Evolutionary conservation across 2,329 filamentous ascomycete genomes (phyloP).

Genomic region (Conoideocrella luteorostrata): DNA sequence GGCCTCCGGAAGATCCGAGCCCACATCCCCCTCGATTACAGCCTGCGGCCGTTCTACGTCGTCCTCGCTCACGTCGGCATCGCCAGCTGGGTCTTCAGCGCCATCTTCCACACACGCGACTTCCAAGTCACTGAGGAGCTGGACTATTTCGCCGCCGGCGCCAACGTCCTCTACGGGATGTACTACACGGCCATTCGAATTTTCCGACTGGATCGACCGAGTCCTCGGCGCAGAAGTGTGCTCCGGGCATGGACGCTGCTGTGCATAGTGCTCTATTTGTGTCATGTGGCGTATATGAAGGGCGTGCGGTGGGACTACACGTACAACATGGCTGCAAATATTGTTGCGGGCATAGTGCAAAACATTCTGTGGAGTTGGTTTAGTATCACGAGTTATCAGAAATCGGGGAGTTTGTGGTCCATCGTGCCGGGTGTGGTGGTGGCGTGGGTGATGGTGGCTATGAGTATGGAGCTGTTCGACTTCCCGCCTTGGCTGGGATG

Average conservation of each 20-base stretch:
- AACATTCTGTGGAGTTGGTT: slow-evolving; percentile 85
- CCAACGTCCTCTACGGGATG: slow-evolving; percentile 81
- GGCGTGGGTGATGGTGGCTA: slow-evolving; percentile 83
- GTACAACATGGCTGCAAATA: slow-evolving; percentile 97
- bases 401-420: slow-evolving; percentile 69
- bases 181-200: slow-evolving; percentile 80
- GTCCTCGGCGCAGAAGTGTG: slow-evolving; percentile 37
- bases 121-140: slow-evolving; percentile 81
- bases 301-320: slow-evolving; percentile 89
- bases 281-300: slow-evolving; percentile 78
- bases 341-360: slow-evolving; percentile 70
- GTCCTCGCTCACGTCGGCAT: slow-evolving; percentile 75
- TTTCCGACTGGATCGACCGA: slow-evolving; percentile 66
- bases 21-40: slow-evolving; percentile 64
- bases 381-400: slow-evolving; percentile 66
- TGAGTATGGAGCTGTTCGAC: slow-evolving; percentile 93
- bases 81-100: slow-evolving; percentile 78
- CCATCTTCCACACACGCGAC: slow-evolving; percentile 89
- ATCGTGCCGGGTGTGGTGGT: slow-evolving; percentile 88
- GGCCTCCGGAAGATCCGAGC: slow-evolving; percentile 68
- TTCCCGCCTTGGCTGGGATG: slow-evolving; percentile 79
- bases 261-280: slow-evolving; percentile 64
- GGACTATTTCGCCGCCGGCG: slow-evolving; percentile 93
- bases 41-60: slow-evolving; percentile 74
- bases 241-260: slow-evolving; percentile 69